A percentile compares a stretch with the other conserved stretches of the same genome.
Evolutionary conservation across 1,139 yeast genomes (phyloP).

Genomic region (Geotrichum cucujoidarum): DNA sequence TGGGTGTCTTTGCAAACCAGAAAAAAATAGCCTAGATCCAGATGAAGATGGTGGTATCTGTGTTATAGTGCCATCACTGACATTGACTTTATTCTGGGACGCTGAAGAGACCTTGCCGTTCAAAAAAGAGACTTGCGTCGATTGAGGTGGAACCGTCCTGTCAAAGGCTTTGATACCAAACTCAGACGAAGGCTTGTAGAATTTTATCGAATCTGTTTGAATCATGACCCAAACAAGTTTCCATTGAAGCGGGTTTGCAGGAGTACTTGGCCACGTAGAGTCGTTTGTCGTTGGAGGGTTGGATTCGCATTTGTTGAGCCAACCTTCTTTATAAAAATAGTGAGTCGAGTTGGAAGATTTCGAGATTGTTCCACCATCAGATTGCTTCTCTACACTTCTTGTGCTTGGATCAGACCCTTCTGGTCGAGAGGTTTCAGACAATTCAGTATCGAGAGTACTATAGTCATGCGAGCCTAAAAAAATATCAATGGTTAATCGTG

Average conservation of each 20-base stretch:
- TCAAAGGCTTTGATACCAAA: constrained; percentile 30
- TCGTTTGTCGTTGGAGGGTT: constrained; percentile 1
- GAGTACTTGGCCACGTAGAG: constrained; percentile 1
- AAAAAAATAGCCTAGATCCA: constrained; percentile 11
- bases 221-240: constrained; percentile 32
- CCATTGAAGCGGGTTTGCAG: constrained; percentile 25
- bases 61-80: background rate
- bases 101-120: background rate
- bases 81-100: background rate
- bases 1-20: constrained; percentile 55
- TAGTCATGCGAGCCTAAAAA: no score
- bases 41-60: background rate
- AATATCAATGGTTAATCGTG: no score
- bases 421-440: no score
- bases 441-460: no score
- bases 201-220: constrained; percentile 28
- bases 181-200: constrained; percentile 35
- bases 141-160: constrained; percentile 9
- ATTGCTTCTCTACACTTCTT: no score
- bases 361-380: no score
- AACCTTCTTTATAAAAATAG: constrained; percentile 13
- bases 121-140: constrained; percentile 7
- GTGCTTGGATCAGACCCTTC: no score
- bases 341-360: no score
- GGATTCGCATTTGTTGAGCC: constrained; percentile 16